phyloP scores from a whole-genome alignment of 495 filamentous ascomycete genomes.

The Chaetomium fimeti region DNA sequence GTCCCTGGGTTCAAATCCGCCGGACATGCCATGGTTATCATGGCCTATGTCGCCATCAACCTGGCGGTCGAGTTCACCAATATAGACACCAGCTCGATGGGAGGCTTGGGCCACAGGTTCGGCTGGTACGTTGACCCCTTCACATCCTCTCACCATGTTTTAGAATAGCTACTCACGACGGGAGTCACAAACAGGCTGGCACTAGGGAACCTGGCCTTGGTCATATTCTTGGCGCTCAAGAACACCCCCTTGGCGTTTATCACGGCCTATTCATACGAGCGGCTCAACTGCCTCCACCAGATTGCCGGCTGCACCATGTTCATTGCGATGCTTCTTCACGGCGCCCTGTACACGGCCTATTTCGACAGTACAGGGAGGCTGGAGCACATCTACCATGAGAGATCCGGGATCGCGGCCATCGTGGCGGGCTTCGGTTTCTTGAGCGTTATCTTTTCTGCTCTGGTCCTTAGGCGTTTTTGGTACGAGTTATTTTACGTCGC shows the following conservation, averaged over 20 bases:
- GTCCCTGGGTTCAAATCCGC: slow-evolving; percentile 52
- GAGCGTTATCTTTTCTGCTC: slow-evolving; percentile 44
- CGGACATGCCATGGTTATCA: slow-evolving; percentile 51
- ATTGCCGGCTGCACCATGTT: slow-evolving; percentile 57
- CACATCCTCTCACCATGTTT: not conserved
- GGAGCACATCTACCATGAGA: slow-evolving; percentile 26
- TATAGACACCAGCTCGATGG: slow-evolving; percentile 37
- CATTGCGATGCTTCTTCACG: slow-evolving; percentile 46
- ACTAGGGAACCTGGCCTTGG: slow-evolving; percentile 52
- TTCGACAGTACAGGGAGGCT: slow-evolving; percentile 36
- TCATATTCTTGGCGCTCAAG: slow-evolving; percentile 59
- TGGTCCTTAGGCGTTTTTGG: slow-evolving; percentile 45
- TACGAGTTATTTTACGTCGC: slow-evolving; percentile 62
- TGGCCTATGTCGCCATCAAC: slow-evolving; percentile 53
- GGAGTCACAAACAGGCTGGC: slow-evolving; percentile 46
- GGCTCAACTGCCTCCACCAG: slow-evolving; percentile 59
- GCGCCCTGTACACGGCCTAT: slow-evolving; percentile 42
- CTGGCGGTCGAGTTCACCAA: slow-evolving; percentile 49
- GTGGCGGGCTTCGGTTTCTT: slow-evolving; percentile 49
- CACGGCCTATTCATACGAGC: slow-evolving; percentile 59
- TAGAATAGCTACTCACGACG: slow-evolving; percentile 3
- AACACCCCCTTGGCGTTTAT: slow-evolving; percentile 59
- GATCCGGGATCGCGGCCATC: slow-evolving; percentile 43
- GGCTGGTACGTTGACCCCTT: slow-evolving; percentile 47
- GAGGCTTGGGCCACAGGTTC: slow-evolving; percentile 42